Percentiles rank a stretch among this genome's conserved stretches.
Conservation (phyloP, 257 asterid species). For the Coffea canephora region DNA sequence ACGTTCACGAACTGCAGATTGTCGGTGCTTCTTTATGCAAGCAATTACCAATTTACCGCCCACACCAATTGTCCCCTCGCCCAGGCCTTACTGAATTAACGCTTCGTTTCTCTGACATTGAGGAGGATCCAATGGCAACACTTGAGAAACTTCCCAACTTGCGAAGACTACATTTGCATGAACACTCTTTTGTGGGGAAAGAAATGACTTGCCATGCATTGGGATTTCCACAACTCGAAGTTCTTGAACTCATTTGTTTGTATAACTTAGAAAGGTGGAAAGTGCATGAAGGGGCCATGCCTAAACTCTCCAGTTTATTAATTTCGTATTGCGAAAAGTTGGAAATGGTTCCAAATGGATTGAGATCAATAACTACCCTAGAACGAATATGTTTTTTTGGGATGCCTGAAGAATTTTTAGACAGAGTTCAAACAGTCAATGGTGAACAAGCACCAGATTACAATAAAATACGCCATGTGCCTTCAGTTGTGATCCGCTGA, state of each 20-base stretch:
- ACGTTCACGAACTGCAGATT: background rate
- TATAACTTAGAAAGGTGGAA: background rate
- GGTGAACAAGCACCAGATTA: background rate
- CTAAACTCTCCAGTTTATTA: background rate
- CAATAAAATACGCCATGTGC: background rate
- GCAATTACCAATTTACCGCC: background rate
- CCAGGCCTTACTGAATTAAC: background rate
- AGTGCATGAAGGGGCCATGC: background rate
- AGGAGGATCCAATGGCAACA: slow-evolving; percentile 6
- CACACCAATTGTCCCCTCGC: no score
- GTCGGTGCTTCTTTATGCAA: background rate
- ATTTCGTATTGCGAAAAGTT: no score
- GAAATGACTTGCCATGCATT: slow-evolving; percentile 1
- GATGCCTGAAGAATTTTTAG: background rate
- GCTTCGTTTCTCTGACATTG: background rate
- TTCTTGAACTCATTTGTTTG: background rate
- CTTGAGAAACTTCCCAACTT: slow-evolving; percentile 12
- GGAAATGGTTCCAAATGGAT: no score
- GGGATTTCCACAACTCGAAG: slow-evolving; percentile 5
- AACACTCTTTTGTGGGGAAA: slow-evolving; percentile 3
- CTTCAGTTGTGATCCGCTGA: background rate
- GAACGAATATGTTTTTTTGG: background rate
- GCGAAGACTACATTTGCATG: background rate
- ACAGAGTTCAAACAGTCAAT: background rate
- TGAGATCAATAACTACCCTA: background rate